Evolutionary conservation across 2,329 filamentous ascomycete species (phyloP), one percentile per base, ranked within the genome.

Genomic region (Penicillium hordei): DNA sequence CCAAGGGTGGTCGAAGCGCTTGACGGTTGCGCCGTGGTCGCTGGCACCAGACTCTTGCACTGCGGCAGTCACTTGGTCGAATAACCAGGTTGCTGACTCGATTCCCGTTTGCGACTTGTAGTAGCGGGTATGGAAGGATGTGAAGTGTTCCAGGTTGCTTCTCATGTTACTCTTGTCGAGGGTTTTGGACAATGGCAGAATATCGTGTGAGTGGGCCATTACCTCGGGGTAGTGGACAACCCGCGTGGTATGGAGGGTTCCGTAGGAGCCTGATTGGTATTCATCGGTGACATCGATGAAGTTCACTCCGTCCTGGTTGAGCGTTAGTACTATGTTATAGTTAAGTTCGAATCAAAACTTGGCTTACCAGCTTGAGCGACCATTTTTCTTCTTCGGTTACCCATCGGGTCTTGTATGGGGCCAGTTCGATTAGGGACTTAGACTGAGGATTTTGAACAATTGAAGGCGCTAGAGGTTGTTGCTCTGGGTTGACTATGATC

Each of bases 341-440:
- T 12, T 21, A 25, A 39, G 17, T 45, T 31, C 12, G 25, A 29
- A n/a, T 31, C 38, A 50, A 21, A 34, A 21, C 5, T 17, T 4
- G 44, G 77, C 85, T 57, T 83, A 95, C 92, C 66, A 91, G 83
- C 70, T 89, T 88, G 63, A 97, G 79, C 75, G 88, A 87, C 92
- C 93, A 97, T 78, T 97, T 99, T 79, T 97, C 87, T 36, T 96
- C 90, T 69, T 97, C 93, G 0, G 91, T 95, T 33, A 97, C 88
- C 89, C 90, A 94, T 81, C 83, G 81, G 25, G 88, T 93, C 72
- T 93, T 83, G 55, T 90, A 91, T 4, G 91, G 91, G n/a, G 85
- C 83, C 27, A 94, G 82, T 79, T 97, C 93, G 62, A 99, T 87
- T 46, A 96, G 82, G 74, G 84, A 94, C 66, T 81, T 81, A 19